phyloP scores from a whole-genome alignment of 768 basidiomycete genomes.

The Rubroboletus satanas region DNA sequence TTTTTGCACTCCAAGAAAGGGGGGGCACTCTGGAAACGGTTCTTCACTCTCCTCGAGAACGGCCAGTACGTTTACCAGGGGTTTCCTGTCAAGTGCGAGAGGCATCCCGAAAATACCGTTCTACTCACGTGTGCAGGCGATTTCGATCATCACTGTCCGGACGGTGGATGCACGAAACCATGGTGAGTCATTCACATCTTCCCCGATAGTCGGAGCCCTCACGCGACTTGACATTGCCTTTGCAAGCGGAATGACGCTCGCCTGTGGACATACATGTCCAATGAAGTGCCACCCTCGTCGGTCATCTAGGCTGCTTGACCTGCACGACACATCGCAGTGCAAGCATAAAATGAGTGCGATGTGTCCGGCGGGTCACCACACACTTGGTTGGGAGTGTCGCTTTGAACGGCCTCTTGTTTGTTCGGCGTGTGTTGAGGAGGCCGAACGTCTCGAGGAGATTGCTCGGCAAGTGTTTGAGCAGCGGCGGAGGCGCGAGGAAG shows the following conservation, averaged over 20 bases:
- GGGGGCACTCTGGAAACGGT: constrained; percentile 5
- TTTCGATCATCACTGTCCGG: constrained; percentile 52
- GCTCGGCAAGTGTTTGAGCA: constrained; percentile 34
- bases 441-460: constrained; percentile 36
- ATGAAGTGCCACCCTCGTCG: constrained; percentile 31
- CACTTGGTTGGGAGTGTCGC: constrained; percentile 34
- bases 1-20: constrained; percentile 8
- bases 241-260: constrained; percentile 1
- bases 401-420: constrained; percentile 38
- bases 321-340: constrained; percentile 37
- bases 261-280: constrained; percentile 45
- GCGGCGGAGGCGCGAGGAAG: constrained; percentile 41
- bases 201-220: not conserved
- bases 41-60: constrained; percentile 5
- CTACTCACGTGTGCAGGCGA: constrained; percentile 40
- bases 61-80: constrained; percentile 19
- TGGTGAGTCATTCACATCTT: constrained; percentile 41
- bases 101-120: constrained; percentile 41
- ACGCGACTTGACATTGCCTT: not conserved
- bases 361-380: constrained; percentile 45
- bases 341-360: constrained; percentile 28
- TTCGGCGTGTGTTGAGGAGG: constrained; percentile 40
- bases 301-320: not conserved
- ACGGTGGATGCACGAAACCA: constrained; percentile 56
- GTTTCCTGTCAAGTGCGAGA: constrained; percentile 53